Conservation (phyloP, 2,329 filamentous ascomycete genomes). For the Venturia oleaginea region DNA sequence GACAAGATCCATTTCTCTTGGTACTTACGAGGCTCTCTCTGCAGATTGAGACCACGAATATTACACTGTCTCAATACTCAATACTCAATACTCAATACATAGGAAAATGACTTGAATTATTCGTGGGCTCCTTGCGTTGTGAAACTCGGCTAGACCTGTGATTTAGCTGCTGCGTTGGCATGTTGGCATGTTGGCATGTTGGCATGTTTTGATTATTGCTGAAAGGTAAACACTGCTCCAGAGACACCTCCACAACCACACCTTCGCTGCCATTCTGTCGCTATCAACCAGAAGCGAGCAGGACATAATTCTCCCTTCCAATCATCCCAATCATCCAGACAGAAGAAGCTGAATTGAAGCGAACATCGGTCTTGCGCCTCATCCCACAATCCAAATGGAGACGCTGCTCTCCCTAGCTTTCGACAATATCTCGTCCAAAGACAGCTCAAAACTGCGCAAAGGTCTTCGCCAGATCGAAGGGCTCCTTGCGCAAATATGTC, state of each 20-base stretch:
- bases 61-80: not conserved
- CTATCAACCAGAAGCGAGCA: not conserved
- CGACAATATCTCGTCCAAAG: conserved; percentile 91
- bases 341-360: not conserved
- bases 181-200: too few relatives aligned
- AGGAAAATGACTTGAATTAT: not conserved
- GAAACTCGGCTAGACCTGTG: not conserved
- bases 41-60: not conserved
- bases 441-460: conserved; percentile 82
- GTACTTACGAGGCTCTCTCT: not conserved
- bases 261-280: not conserved
- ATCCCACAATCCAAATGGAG: conserved; percentile 57
- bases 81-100: not conserved
- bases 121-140: not conserved
- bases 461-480: conserved; percentile 90
- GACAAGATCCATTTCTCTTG: not conserved
- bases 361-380: not conserved
- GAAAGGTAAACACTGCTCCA: not conserved
- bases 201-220: not conserved
- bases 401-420: conserved; percentile 85
- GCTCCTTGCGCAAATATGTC: conserved; percentile 86
- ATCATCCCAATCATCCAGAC: not conserved
- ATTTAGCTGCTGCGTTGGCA: not conserved
- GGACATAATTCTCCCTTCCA: not conserved
- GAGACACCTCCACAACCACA: not conserved